Evolutionary conservation across 257 asterid species (phyloP).

Genomic region (Catharanthus roseus): DNA sequence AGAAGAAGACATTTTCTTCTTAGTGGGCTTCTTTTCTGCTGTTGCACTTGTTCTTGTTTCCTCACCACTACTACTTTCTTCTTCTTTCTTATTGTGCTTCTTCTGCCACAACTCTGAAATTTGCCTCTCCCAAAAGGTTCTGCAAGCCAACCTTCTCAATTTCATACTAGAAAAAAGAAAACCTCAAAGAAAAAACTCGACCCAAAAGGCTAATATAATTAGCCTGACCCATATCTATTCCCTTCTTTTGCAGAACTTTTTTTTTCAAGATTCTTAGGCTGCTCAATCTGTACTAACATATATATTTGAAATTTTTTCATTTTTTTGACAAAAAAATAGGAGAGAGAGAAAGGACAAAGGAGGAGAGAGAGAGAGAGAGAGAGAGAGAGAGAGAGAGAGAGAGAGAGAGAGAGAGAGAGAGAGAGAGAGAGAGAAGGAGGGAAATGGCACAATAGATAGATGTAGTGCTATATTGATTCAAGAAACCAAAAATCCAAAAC

Average conservation of each 20-base stretch:
- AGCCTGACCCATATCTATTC: conserved; percentile 66
- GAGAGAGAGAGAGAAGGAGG: background rate
- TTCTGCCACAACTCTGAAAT: conserved; percentile 18
- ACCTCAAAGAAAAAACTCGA: conserved; percentile 8
- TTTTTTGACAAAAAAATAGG: background rate
- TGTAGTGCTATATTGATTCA: conserved; percentile 3
- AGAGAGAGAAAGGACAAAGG: no score
- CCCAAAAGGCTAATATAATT: conserved; percentile 18
- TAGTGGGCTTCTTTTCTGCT: conserved; percentile 12
- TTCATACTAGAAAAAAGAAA: no score
- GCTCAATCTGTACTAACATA: conserved; percentile 15
- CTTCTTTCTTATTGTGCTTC: conserved; percentile 16
- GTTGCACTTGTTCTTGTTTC: no score
- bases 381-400: no score
- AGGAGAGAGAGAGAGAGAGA: no score
- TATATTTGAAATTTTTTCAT: conserved; percentile 14
- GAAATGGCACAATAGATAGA: background rate
- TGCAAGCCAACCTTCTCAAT: conserved; percentile 48
- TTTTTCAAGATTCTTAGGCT: conserved; percentile 17
- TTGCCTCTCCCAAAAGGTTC: conserved; percentile 22
- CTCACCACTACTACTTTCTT: conserved; percentile 24
- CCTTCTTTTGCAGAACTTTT: conserved; percentile 26
- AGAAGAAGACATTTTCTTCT: conserved; percentile 11
- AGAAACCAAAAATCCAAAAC: background rate
- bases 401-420: no score